A percentile compares a stretch with the other conserved stretches of the same genome.
phyloP scores from a whole-genome alignment of 805 yeast species.

The Metschnikowia lunata region DNA sequence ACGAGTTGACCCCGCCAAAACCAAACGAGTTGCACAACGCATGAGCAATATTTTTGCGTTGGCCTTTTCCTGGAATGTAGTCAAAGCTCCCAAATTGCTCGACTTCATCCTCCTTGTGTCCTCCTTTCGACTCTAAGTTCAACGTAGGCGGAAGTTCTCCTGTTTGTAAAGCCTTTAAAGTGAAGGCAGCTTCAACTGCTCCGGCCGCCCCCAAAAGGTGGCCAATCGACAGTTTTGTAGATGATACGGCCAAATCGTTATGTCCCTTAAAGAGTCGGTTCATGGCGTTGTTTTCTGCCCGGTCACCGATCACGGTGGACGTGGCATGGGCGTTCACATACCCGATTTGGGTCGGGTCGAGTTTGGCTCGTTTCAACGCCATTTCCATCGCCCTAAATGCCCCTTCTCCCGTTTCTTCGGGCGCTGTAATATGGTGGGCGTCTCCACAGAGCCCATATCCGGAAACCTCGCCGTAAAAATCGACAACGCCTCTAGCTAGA shows the following conservation, averaged over 20 bases:
- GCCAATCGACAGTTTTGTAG: conserved; percentile 91
- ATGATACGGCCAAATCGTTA: conserved; percentile 52
- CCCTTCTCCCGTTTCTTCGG: conserved; percentile 76
- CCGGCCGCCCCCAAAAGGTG: conserved; percentile 97
- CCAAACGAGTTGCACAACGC: conserved; percentile 93
- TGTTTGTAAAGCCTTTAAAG: conserved; percentile 59
- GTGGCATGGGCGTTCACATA: conserved; percentile 98
- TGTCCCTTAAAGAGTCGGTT: conserved; percentile 42
- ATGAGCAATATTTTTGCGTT: conserved; percentile 38
- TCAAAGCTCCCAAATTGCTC: conserved; percentile 46
- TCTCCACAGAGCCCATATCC: conserved; percentile 95
- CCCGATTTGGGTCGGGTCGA: conserved; percentile 49
- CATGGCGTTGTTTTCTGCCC: conserved; percentile 81
- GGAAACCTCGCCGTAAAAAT: conserved; percentile 71
- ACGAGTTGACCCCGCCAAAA: conserved; percentile 93
- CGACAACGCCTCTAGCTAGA: conserved; percentile 43
- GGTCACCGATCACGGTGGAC: conserved; percentile 83
- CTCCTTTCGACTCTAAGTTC: conserved; percentile 57
- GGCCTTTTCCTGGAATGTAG: conserved; percentile 51
- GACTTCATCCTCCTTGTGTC: conserved; percentile 41
- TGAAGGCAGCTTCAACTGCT: conserved; percentile 82
- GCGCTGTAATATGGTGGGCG: conserved; percentile 91
- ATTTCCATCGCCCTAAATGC: conserved; percentile 77
- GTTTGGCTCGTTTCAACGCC: conserved; percentile 56
- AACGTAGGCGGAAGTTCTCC: conserved; percentile 73